These are phyloP conservation scores for Lipomyces oligophaga DNA, from an alignment of 805 yeast species.

Conservation along the genomic window DNA sequence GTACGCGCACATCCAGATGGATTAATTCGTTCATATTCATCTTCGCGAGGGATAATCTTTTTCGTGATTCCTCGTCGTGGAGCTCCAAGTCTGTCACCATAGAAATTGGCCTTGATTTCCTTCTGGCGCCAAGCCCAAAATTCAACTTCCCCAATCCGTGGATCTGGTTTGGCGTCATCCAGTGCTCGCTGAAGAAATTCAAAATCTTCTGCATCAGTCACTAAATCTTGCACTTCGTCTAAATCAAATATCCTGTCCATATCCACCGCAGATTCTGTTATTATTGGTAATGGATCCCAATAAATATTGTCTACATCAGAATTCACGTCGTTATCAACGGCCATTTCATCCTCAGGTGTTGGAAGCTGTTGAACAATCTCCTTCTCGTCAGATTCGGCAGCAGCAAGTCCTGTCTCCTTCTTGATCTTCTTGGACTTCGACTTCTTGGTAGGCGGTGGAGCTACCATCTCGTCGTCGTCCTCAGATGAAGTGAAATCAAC, in stretches of 20 bases:
- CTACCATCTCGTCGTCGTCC: conserved; percentile 32
- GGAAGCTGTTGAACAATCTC: conserved; percentile 16
- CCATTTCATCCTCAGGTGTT: conserved; percentile 19
- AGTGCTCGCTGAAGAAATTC: conserved; percentile 49
- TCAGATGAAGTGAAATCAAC: conserved; percentile 28
- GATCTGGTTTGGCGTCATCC: conserved; percentile 27
- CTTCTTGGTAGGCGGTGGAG: neutral
- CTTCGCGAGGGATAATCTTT: conserved; percentile 32
- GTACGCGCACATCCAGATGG: conserved; percentile 62
- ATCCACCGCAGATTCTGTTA: conserved; percentile 38
- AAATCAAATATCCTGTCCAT: conserved; percentile 41
- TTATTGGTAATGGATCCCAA: conserved; percentile 18
- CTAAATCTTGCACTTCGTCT: conserved; percentile 47
- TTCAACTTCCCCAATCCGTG: conserved; percentile 39
- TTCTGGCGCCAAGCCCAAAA: conserved; percentile 68
- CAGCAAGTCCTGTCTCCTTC: neutral
- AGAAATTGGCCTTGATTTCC: conserved; percentile 32
- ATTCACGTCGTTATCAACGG: neutral
- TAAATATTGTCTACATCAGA: conserved; percentile 9
- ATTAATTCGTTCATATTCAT: conserved; percentile 42
- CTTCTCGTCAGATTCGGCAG: neutral
- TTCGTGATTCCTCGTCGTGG: conserved; percentile 12
- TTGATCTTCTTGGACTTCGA: neutral
- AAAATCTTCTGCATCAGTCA: conserved; percentile 76
- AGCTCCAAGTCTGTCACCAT: conserved; percentile 8